Percentiles rank a stretch among this genome's conserved stretches.
phyloP scores from a whole-genome alignment of 164 flowering plant species.

The Vitis vinifera region ASM3070453v1 NC_081816.1:14610001-14610500 shows the following conservation, averaged over 20 bases:
- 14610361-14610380: slow-evolving; percentile 83
- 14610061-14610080: too few species aligned
- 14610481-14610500: slow-evolving; percentile 97
- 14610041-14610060: too few species aligned
- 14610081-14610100: too few species aligned
- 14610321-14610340: slow-evolving; percentile 79
- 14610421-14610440: slow-evolving; percentile 19
- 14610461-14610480: slow-evolving; percentile 68
- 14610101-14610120: too few species aligned
- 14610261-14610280: slow-evolving; percentile 49
- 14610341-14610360: slow-evolving; percentile 49
- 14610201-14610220: slow-evolving; percentile 85
- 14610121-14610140: too few species aligned
- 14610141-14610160: too few species aligned
- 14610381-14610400: slow-evolving; percentile 77
- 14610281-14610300: slow-evolving; percentile 42
- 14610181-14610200: slow-evolving; percentile 71
- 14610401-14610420: slow-evolving; percentile 88
- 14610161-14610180: slow-evolving; percentile 44
- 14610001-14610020: too few species aligned
- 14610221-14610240: slow-evolving; percentile 55
- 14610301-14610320: slow-evolving; percentile 81
- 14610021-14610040: too few species aligned
- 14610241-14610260: slow-evolving; percentile 54
- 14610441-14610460: slow-evolving; percentile 47